A percentile compares a stretch with the other conserved stretches of the same genome.
phyloP scores from a whole-genome alignment of 805 yeast species.

The Ogataea trehaloabstinens region DNA sequence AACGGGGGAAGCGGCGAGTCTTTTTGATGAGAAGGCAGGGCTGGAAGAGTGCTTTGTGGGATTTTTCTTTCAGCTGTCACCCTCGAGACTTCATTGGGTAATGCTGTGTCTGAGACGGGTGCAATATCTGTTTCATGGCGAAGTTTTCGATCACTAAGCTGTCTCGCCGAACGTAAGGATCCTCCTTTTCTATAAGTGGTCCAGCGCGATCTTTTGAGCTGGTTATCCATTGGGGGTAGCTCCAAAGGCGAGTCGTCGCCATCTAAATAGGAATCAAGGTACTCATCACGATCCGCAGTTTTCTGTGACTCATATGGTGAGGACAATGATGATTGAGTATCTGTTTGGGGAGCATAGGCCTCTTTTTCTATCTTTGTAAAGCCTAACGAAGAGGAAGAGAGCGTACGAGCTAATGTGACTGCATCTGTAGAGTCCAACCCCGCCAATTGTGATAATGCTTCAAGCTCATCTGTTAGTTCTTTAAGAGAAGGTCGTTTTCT shows the following conservation, averaged over 20 bases:
- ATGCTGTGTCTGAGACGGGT: not conserved
- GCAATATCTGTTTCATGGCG: not conserved
- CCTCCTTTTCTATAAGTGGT: constrained; percentile 46
- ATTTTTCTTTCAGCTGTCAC: constrained; percentile 6
- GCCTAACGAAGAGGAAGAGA: constrained; percentile 68
- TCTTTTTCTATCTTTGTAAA: constrained; percentile 48
- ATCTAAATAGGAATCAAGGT: constrained; percentile 15
- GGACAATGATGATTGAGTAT: constrained; percentile 5
- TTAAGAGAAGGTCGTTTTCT: constrained; percentile 57
- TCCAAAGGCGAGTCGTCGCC: constrained; percentile 13
- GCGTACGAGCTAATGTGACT: constrained; percentile 74
- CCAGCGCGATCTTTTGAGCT: constrained; percentile 46
- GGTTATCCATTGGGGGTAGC: constrained; percentile 17
- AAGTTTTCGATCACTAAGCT: not conserved
- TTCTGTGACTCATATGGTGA: constrained; percentile 18
- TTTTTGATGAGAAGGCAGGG: constrained; percentile 10
- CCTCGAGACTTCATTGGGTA: not conserved
- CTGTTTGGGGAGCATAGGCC: constrained; percentile 32
- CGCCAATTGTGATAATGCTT: constrained; percentile 69
- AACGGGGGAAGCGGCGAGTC: constrained; percentile 18
- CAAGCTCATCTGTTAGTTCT: constrained; percentile 72
- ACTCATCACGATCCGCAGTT: constrained; percentile 12
- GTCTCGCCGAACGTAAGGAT: constrained; percentile 9
- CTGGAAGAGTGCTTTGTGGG: constrained; percentile 16
- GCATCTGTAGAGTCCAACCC: constrained; percentile 81